Evolutionary conservation across 495 filamentous ascomycete species (phyloP).

Genomic region (Stereocaulon alpinum): DNA sequence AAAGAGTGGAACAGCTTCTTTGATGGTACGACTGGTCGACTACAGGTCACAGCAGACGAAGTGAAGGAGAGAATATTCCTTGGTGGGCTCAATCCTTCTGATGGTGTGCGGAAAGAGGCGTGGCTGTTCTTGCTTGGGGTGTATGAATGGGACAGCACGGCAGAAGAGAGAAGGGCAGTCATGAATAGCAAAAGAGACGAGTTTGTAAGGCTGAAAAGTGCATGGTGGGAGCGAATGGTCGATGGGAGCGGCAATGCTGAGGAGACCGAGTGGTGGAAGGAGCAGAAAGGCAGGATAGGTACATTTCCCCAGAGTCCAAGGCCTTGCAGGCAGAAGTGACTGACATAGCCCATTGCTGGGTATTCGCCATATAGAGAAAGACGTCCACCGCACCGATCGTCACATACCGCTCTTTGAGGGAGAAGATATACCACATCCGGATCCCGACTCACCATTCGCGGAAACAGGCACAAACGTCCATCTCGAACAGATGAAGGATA

Average conservation of each 20-base stretch:
- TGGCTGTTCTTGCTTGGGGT: slow-evolving; percentile 93
- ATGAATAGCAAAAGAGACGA: slow-evolving; percentile 83
- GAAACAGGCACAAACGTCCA: slow-evolving; percentile 90
- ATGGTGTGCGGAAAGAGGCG: slow-evolving; percentile 88
- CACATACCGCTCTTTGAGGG: slow-evolving; percentile 87
- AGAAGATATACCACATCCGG: slow-evolving; percentile 96
- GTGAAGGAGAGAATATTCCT: slow-evolving; percentile 96
- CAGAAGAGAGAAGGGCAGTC: slow-evolving; percentile 67
- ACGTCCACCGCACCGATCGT: slow-evolving; percentile 93
- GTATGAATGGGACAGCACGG: slow-evolving; percentile 78
- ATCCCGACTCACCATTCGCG: slow-evolving; percentile 91
- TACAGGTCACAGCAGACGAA: slow-evolving; percentile 75
- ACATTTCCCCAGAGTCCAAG: slow-evolving; percentile 26
- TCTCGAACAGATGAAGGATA: slow-evolving; percentile 97
- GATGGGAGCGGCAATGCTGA: slow-evolving; percentile 66
- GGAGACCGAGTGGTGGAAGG: slow-evolving; percentile 87
- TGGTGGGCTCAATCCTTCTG: slow-evolving; percentile 78
- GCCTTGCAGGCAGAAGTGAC: slow-evolving; percentile 15
- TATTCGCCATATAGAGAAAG: slow-evolving; percentile 64
- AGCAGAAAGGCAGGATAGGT: slow-evolving; percentile 91
- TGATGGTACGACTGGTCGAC: slow-evolving; percentile 56
- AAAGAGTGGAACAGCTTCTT: slow-evolving; percentile 87
- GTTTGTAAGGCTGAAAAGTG: slow-evolving; percentile 84
- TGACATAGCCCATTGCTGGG: slow-evolving; percentile 38
- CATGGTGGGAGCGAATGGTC: slow-evolving; percentile 92